Evolutionary conservation across 768 basidiomycete species (phyloP), one percentile per base, ranked within the genome.

Genomic region (Termitomyces bulborhizus): DNA sequence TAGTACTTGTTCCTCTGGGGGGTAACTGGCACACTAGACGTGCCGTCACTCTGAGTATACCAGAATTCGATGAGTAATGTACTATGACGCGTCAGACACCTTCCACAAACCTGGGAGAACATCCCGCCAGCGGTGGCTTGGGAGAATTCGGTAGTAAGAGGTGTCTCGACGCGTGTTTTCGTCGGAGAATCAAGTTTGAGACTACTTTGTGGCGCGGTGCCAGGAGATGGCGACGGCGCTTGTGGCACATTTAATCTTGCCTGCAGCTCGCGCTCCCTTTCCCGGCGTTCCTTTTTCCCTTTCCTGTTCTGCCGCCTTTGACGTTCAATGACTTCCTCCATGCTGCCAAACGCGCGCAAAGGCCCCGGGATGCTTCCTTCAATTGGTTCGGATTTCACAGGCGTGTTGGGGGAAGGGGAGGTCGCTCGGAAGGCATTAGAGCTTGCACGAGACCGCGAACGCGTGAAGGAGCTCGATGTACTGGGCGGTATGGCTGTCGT

Each of bases 291-390:
- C 60, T 72, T 77, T 65, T 81, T 78, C 53, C 80, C 83, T 51
- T 73, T 79, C 62, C 75, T 78, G 54, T 67, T 77, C 57, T 78
- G 81, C 53, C 83, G 77, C 66, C 84, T 78, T 71, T 88, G 85
- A 44, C 85, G 80, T 66, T 90, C 88, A 57, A 90, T 78, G 41
- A 90, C 80, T 71, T 81, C 71, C 58, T 90, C 85, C 88, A 90
- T 90, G 65, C 78, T 87, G 59, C 86, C 85, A 69, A 82, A 81
- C 36, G 79, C 81, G 31, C 85, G 80, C 24, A 75, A 66, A 12
- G 82, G 77, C 50, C 79, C 66, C 43, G 71, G 51, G 9, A 56
- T 34, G 12, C 42, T 16, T 24, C 65, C 67, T 54, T 88, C 85
- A 45, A 69, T 63, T 8, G 81, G 80, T 63, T 88, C 86, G 1